Base-by-base conservation (phyloP, 2,329 filamentous ascomycete species). In the Curvularia spicifera region DNA sequence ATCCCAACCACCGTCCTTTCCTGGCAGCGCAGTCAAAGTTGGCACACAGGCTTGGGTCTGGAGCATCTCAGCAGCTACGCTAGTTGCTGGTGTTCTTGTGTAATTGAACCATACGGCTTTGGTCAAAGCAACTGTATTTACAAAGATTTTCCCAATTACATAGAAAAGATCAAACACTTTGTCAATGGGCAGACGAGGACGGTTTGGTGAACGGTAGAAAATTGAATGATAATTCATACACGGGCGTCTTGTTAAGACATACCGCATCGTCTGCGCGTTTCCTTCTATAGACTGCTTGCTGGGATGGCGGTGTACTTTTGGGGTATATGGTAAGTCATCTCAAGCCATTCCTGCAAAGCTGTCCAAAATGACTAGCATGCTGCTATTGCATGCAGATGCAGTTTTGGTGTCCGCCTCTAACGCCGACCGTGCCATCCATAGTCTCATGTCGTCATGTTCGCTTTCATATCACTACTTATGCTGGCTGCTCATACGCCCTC, bases 401-500 rank as follows among this genome's bases (percentile, higher is more conserved):
- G 46, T 48, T 65, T 50, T 49, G 26, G 43, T 51, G 45, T 50
- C 56, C 57, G 50, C 48, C 52, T 53, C 61, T 60, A 65, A 63
- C 52, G 60, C 60, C 55, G 40, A 52, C 56, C 53, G 51, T 64
- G 54, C 51, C 50, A 56, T 45, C 56, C 64, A 50, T 66, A 52
- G 51, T 54, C 51, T 65, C 61, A 51, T 59, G 51, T 61, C 59
- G 28, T 64, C 45, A 52, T 61, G 26, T 46, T 47, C 20, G 37
- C 20, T 52, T 22, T 60, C 54, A 28, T 52, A 28, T 57, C 44
- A 53, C 61, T 42, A 54, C 60, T 73, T 67, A 74, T 71, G 74
- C 74, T 50, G 74, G 74, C 61, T 76, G 74, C 53, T 76, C 74
- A 58, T 73, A 76, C 24, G 74, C 72, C 61, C 74, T 69, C 67